Base-by-base conservation (phyloP, 306 rosid genomes). In the Lotus japonicus region DNA sequence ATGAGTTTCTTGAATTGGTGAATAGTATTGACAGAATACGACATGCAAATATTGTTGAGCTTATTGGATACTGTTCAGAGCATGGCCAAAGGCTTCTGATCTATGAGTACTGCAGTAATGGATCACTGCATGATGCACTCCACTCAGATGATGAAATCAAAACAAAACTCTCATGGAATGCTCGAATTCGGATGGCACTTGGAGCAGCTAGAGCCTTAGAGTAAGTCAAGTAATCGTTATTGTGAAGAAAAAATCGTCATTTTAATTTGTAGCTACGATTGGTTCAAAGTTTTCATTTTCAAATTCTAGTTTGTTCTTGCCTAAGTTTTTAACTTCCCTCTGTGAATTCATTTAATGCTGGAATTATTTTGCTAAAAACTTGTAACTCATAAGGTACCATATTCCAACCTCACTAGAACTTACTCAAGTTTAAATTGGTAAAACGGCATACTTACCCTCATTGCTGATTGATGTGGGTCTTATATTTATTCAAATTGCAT, bases 151-250 rank as follows among this genome's bases (percentile, higher is more conserved):
- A 88, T 48, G 99, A 88, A 64, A 78, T 70, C 31, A 85, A 82
- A 79, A 84, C 72, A 75, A 78, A 58, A 49, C 84, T 88, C 35
- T 77, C 96, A 1, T 95, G 97, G 99, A 88, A 88, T 83, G 31
- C 82, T 64, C 96, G 99, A 58, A 81, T 88, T 76, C 84, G 85
- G 78, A 87, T 95, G 82, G 96, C 99, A 53, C 97, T 95, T 43
- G 99, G 88, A 45, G 90, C 97, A 54, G 97, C 99, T 67, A 88
- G 97, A 83, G 99, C 97, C 48, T 83, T 95, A 45, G 97, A 90
- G 99, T 95, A 85, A 88, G 97, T 88, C 71, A 68, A 44, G 28
- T 49, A 65, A 76, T 57, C 43, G 33, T 56, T 71, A 23, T 16
- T 6, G 7, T 38, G 6, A 7, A 69, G 35, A 9, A 28, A 23